Percentiles rank a stretch among this genome's conserved stretches.
These are phyloP conservation scores for Dactylonectria macrodidyma DNA, from an alignment of 2,329 filamentous ascomycete species.

Conservation along the genomic window DNA sequence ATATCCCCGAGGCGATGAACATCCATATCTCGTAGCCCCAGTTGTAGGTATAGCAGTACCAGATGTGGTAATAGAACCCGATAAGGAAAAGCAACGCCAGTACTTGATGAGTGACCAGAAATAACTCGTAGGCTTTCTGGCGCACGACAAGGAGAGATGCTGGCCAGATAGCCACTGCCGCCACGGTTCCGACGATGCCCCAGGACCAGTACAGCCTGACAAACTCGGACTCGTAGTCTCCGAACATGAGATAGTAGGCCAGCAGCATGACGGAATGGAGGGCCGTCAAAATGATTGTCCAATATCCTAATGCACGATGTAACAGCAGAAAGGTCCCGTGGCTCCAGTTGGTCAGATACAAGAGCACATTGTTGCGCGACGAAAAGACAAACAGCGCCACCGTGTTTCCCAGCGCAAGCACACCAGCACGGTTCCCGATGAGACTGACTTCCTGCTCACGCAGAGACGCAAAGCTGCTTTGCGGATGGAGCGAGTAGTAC, in stretches of 20 bases:
- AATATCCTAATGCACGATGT: conserved; percentile 66
- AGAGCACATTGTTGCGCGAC: conserved; percentile 54
- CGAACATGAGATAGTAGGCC: conserved; percentile 44
- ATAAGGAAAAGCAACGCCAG: conserved; percentile 52
- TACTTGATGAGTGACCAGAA: conserved; percentile 51
- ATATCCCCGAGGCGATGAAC: conserved; percentile 51
- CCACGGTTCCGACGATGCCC: conserved; percentile 52
- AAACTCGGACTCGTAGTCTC: conserved; percentile 46
- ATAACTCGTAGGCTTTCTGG: conserved; percentile 52
- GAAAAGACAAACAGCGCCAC: conserved; percentile 53
- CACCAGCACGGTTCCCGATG: conserved; percentile 55
- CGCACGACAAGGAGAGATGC: conserved; percentile 48
- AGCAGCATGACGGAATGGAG: conserved; percentile 54
- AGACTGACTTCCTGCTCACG: conserved; percentile 49
- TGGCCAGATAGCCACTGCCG: conserved; percentile 45
- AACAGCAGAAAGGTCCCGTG: conserved; percentile 54
- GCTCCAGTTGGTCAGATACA: conserved; percentile 55
- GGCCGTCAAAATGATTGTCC: conserved; percentile 86
- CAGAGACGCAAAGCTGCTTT: conserved; percentile 45
- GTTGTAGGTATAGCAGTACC: conserved; percentile 51
- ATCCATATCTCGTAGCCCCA: conserved; percentile 58
- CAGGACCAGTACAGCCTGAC: conserved; percentile 51
- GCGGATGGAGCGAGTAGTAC: conserved; percentile 48
- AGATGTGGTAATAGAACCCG: conserved; percentile 55
- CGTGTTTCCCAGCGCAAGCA: conserved; percentile 53